Percentiles rank a stretch among this genome's conserved stretches.
These are phyloP conservation scores for Modicella reniformis DNA, from an alignment of 371 early-diverging fungal species.

Conservation along the genomic window DNA sequence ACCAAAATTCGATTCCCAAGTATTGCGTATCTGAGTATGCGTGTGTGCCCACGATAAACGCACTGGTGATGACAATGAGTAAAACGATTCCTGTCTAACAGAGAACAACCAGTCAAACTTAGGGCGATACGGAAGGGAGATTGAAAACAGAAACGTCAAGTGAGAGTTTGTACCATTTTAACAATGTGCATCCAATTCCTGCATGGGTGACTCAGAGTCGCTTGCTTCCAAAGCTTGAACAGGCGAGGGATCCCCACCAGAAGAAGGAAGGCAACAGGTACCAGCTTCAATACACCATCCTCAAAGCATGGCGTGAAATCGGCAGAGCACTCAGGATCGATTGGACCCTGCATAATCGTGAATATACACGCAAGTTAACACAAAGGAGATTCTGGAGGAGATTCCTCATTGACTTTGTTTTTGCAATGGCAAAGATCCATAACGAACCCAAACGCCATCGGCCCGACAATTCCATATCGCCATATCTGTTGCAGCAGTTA, in stretches of 20 bases:
- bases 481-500: slow-evolving; percentile 18
- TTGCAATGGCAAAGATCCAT: background rate
- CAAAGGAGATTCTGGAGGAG: background rate
- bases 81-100: background rate
- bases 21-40: slow-evolving; percentile 11
- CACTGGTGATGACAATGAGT: background rate
- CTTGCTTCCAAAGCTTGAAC: slow-evolving; percentile 52
- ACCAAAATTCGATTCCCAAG: slow-evolving; percentile 34
- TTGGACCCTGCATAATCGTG: slow-evolving; percentile 67
- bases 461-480: slow-evolving; percentile 44
- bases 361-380: background rate
- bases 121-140: no score
- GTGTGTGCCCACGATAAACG: background rate
- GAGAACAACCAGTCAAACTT: no score
- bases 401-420: background rate
- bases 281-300: slow-evolving; percentile 63
- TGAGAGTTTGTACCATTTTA: slow-evolving; percentile 59
- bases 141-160: background rate
- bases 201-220: slow-evolving; percentile 55
- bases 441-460: slow-evolving; percentile 28
- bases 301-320: slow-evolving; percentile 85
- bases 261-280: slow-evolving; percentile 62
- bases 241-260: slow-evolving; percentile 63
- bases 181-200: slow-evolving; percentile 61
- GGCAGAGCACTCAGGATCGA: slow-evolving; percentile 62